phyloP scores from a whole-genome alignment of 164 flowering plant genomes.

The Nymphaea colorata region DNA sequence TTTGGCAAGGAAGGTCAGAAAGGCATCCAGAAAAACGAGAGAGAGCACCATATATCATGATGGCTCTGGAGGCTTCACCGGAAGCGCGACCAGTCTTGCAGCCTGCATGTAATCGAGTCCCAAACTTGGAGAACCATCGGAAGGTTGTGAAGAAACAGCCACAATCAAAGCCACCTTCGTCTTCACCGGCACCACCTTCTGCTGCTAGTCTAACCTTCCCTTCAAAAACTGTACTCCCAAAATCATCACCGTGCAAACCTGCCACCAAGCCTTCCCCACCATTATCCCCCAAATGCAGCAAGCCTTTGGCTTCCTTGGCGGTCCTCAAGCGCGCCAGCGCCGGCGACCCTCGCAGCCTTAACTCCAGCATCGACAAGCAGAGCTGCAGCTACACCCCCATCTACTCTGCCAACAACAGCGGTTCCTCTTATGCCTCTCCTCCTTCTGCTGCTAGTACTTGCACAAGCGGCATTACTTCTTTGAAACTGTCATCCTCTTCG shows the following conservation, averaged over 20 bases:
- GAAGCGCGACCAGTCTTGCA: constrained; percentile 59
- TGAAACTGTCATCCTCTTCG: neutral
- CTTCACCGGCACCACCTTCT: no score
- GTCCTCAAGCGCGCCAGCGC: constrained; percentile 9
- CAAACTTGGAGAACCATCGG: constrained; percentile 18
- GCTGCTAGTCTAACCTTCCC: constrained; percentile 7
- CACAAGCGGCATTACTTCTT: no score
- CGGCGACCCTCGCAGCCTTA: constrained; percentile 32
- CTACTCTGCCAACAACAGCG: constrained; percentile 6
- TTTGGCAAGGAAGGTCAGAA: neutral
- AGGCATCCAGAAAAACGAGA: neutral
- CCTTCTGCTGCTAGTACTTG: no score
- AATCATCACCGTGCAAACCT: constrained; percentile 6
- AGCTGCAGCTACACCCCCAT: constrained; percentile 10
- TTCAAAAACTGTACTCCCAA: constrained; percentile 2
- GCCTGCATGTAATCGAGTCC: constrained; percentile 46
- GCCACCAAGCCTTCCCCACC: constrained; percentile 17
- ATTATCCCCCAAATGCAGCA: constrained; percentile 34
- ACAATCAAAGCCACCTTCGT: constrained; percentile 11
- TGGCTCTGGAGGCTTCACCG: constrained; percentile 16
- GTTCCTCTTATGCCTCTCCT: neutral
- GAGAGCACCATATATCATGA: neutral
- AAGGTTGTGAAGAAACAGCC: constrained; percentile 24
- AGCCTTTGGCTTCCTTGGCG: constrained; percentile 27
- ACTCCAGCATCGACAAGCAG: constrained; percentile 28